Evolutionary conservation across 139 green algal genomes (phyloP), one percentile per base, ranked within the genome.

Genomic region (Volvox reticuliferus): DNA sequence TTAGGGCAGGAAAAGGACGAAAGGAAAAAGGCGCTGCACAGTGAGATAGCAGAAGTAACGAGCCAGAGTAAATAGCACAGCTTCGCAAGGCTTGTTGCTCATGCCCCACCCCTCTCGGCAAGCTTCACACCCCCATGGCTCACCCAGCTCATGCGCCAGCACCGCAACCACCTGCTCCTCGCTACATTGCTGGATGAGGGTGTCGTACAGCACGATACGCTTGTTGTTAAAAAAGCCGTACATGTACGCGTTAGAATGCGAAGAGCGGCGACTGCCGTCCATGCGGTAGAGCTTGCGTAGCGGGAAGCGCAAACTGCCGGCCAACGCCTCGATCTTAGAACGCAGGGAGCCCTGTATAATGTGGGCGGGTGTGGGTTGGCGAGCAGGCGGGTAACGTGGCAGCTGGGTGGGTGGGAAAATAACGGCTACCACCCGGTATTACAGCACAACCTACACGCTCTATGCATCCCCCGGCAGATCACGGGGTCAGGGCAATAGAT

Each of bases 171-270:
- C 93, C 88, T 99, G 92, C 82, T 97, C 95, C 92, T 98, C 92
- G 62, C 44, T 93, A 84, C 91, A 96, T 71, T 95, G 81, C 67
- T 93, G 79, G 33, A 99, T 83, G 0, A 99, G 95, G 2, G 97
- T 99, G 95, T 99, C 97, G 93, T 96, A 99, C 79, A 93, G 80
- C 36, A 93, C 89, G 87, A 99, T 99, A 44, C 98, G 96, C 95
- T 99, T 99, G 95, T 99, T 99, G 20, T 84, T 85, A 30, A 90
- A 90, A 76, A 90, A 90, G 86, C 86, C 86, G 86, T 90, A 90
- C 95, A 99, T 97, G 94, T 99, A 99, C 1, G 98, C 97, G 86
- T 99, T 99, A 81, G 86, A 94, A 92, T 99, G 97, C 0, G 93
- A 95, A 30, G 88, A 94, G 76, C 95, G 92, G 79, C 93, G 95